A percentile compares a stretch with the other conserved stretches of the same genome.
Evolutionary conservation across 805 yeast genomes (phyloP).

Genomic region (Lipomyces kockii): DNA sequence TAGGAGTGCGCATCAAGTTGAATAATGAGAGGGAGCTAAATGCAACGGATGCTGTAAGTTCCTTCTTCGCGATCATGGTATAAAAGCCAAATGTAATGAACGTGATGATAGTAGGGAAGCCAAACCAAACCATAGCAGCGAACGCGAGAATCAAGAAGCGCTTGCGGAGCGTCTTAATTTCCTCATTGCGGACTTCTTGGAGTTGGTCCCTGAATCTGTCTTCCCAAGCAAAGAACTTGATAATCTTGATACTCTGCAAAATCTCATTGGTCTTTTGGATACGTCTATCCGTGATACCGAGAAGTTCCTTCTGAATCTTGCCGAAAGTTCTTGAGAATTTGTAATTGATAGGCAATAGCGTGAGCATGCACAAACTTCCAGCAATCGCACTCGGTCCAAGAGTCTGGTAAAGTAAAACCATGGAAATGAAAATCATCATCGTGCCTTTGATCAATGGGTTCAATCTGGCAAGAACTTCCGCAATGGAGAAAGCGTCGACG

Average conservation of each 20-base stretch:
- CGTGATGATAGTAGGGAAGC: slow-evolving; percentile 76
- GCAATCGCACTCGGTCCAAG: slow-evolving; percentile 88
- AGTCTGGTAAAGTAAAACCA: slow-evolving; percentile 66
- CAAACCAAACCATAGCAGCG: slow-evolving; percentile 59
- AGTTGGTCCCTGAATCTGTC: slow-evolving; percentile 74
- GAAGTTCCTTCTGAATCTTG: slow-evolving; percentile 67
- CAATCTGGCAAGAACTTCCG: slow-evolving; percentile 89
- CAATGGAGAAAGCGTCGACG: slow-evolving; percentile 92
- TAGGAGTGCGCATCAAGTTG: slow-evolving; percentile 79
- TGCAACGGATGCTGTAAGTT: slow-evolving; percentile 88
- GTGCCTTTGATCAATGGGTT: slow-evolving; percentile 79
- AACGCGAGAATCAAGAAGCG: slow-evolving; percentile 70
- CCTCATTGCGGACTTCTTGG: slow-evolving; percentile 71
- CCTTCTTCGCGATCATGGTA: slow-evolving; percentile 68
- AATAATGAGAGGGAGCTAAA: slow-evolving; percentile 90
- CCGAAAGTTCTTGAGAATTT: slow-evolving; percentile 66
- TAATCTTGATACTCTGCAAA: slow-evolving; percentile 87
- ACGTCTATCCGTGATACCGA: slow-evolving; percentile 84
- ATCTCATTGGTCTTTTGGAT: slow-evolving; percentile 92
- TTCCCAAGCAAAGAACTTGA: slow-evolving; percentile 98
- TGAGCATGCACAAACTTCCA: slow-evolving; percentile 71
- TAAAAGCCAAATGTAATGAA: slow-evolving; percentile 80
- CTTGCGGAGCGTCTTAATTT: slow-evolving; percentile 61
- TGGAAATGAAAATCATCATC: slow-evolving; percentile 74
- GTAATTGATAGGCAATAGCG: slow-evolving; percentile 75